A percentile compares a stretch with the other conserved stretches of the same genome.
phyloP scores from a whole-genome alignment of 257 asterid genomes.

The Solanum verrucosum region DNA sequence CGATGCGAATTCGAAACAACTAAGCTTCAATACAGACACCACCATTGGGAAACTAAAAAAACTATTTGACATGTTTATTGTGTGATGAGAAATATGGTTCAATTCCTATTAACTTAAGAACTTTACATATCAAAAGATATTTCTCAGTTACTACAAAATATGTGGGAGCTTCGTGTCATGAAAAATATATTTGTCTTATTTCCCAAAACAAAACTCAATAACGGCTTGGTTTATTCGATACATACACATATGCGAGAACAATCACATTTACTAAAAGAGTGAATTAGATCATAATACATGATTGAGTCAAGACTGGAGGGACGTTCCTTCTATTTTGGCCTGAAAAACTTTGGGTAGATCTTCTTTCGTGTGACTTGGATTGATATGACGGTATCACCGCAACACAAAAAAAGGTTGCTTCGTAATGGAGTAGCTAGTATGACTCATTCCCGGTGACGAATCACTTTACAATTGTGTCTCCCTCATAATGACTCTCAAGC shows the following conservation, averaged over 20 bases:
- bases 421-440: background rate
- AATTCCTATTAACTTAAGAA: background rate
- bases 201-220: background rate
- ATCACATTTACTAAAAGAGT: background rate
- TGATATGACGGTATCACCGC: no score
- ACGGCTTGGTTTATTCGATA: background rate
- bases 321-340: background rate
- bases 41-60: no score
- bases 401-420: no score
- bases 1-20: accelerated
- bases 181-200: background rate
- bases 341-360: background rate
- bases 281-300: background rate
- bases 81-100: background rate
- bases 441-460: background rate
- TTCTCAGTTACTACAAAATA: background rate
- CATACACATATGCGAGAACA: background rate
- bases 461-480: background rate
- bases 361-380: background rate
- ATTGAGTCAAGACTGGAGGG: background rate
- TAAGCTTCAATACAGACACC: background rate
- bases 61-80: background rate
- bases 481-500: background rate
- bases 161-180: background rate
- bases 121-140: background rate